Evolutionary conservation across 2,329 filamentous ascomycete species (phyloP).

Genomic region (Aspergillus sp.): DNA sequence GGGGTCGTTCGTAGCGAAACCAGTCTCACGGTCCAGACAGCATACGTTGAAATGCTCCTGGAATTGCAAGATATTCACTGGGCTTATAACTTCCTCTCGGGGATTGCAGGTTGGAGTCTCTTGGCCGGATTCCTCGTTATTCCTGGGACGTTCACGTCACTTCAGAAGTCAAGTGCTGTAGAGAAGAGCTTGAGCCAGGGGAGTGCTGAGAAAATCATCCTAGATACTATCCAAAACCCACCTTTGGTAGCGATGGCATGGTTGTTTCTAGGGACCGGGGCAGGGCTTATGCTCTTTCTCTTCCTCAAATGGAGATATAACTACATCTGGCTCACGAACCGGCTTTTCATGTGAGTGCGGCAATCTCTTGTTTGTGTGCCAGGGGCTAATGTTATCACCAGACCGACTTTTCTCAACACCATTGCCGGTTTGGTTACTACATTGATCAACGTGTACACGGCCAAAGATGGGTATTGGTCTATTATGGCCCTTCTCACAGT

Average conservation of each 20-base stretch:
- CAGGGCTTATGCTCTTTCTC: neutral
- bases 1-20: neutral
- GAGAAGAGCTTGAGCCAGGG: slow-evolving; percentile 25
- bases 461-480: neutral
- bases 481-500: slow-evolving; percentile 4
- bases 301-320: slow-evolving; percentile 1
- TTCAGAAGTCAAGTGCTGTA: slow-evolving; percentile 31
- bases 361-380: neutral
- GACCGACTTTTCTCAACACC: neutral
- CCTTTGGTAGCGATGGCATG: slow-evolving; percentile 46
- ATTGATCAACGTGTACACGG: neutral
- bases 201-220: slow-evolving; percentile 28
- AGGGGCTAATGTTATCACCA: neutral
- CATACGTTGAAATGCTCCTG: slow-evolving; percentile 49
- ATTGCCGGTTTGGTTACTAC: slow-evolving; percentile 1
- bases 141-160: slow-evolving; percentile 51
- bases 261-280: slow-evolving; percentile 23
- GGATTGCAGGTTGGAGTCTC: slow-evolving; percentile 49
- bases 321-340: slow-evolving; percentile 1
- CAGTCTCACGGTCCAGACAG: slow-evolving; percentile 24
- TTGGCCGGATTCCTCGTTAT: slow-evolving; percentile 54
- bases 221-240: slow-evolving; percentile 34
- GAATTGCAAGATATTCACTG: slow-evolving; percentile 47
- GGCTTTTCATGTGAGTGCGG: neutral
- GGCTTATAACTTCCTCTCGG: slow-evolving; percentile 49